phyloP scores from a whole-genome alignment of 768 basidiomycete species.

The Termitomyces sp. region DNA sequence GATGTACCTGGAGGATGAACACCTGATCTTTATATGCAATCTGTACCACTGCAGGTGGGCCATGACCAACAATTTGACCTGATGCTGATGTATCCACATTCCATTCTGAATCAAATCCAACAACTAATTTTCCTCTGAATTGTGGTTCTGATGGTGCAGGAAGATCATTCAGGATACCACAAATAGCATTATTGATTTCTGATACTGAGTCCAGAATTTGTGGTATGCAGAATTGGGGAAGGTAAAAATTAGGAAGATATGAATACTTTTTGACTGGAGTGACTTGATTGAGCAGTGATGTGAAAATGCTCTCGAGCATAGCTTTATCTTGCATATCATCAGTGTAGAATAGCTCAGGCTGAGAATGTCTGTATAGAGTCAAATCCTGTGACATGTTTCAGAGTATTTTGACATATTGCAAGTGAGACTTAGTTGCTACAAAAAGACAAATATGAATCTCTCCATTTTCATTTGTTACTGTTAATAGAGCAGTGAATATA shows the following conservation, averaged over 20 bases:
- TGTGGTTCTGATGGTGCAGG: not conserved
- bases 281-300: not conserved
- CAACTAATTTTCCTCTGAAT: slow-evolving; percentile 4
- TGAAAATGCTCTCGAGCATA: not conserved
- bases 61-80: slow-evolving; percentile 10
- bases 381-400: not conserved
- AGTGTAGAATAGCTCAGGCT: not conserved
- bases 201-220: slow-evolving; percentile 1
- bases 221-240: slow-evolving; percentile 13
- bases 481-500: too few species aligned
- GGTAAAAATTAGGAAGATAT: slow-evolving; percentile 11
- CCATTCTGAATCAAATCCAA: slow-evolving; percentile 23
- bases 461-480: too few species aligned
- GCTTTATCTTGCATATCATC: not conserved
- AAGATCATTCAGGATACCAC: slow-evolving; percentile 15
- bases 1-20: slow-evolving; percentile 18
- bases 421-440: not conserved
- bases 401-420: not conserved
- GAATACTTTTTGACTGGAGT: slow-evolving; percentile 20
- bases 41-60: slow-evolving; percentile 10
- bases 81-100: slow-evolving; percentile 18
- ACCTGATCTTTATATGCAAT: slow-evolving; percentile 10
- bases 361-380: not conserved
- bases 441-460: not conserved
- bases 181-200: slow-evolving; percentile 16